Conservation (phyloP, 1,284 basidiomycete species). For the Sanghuangporus sanghuang region DNA sequence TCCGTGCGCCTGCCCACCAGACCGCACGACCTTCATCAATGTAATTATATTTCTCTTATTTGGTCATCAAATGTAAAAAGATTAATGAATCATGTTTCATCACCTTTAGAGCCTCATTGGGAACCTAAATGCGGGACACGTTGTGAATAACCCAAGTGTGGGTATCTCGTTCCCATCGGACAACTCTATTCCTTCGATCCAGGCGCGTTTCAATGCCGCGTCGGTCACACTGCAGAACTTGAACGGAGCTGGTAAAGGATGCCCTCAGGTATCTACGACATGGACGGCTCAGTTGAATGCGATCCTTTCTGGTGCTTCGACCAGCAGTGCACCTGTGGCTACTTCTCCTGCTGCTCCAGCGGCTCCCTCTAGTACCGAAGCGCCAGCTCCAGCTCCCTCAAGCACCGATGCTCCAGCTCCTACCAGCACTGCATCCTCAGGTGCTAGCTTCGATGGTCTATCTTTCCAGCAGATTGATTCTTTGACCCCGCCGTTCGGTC, state of each 20-base stretch:
- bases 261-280: conserved; percentile 24
- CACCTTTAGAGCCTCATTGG: conserved; percentile 25
- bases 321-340: not conserved
- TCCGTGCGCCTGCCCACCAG: conserved; percentile 36
- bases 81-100: not conserved
- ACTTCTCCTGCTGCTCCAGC: not conserved
- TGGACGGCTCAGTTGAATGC: conserved; percentile 20
- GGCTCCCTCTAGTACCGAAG: not conserved
- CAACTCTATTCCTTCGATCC: conserved; percentile 27
- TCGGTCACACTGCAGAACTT: conserved; percentile 31
- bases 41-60: conserved; percentile 19
- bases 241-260: conserved; percentile 23
- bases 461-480: conserved; percentile 19
- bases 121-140: conserved; percentile 34
- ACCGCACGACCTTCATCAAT: conserved; percentile 29
- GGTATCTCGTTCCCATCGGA: conserved; percentile 32
- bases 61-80: not conserved
- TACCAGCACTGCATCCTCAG: not conserved
- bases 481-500: conserved; percentile 26
- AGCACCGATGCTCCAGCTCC: conserved; percentile 2
- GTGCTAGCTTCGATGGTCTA: conserved; percentile 14
- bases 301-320: conserved; percentile 13
- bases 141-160: conserved; percentile 34
- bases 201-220: conserved; percentile 31
- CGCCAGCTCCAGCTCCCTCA: not conserved